Evolutionary conservation across 257 asterid genomes (phyloP), one percentile per base, ranked within the genome.

Genomic region (Coffea eugenioides): DNA sequence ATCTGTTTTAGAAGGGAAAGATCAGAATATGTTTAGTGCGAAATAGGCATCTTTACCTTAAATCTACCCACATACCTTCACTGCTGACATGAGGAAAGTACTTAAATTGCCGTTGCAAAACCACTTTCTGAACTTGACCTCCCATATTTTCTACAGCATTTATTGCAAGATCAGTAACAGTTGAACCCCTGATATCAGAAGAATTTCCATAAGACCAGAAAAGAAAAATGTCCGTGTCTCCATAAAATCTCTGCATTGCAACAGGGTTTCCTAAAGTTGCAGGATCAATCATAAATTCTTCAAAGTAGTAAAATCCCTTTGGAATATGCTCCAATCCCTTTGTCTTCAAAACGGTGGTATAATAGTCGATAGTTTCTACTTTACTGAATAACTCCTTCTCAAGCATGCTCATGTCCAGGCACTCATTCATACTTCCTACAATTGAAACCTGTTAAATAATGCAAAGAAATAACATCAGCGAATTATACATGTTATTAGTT

Each of bases 201-300:
- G 94, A 85, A 88, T 92, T 84, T 1, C 97, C 97, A 36, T 92
- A 92, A 41, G 96, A 89, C 97, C 97, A 92, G 87, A 92, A 92
- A 31, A 92, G 80, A 85, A 91, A 92, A 69, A 92, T 62, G 57
- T 85, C 66, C 0, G 96, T 88, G 27, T 91, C 90, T 0, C 89
- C 81, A 81, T 91, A 91, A 68, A 89, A 92, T 71, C 85, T 89
- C 83, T 92, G 96, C 92, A 89, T 88, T 23, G 96, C 94, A 39
- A 92, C 97, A 0, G 97, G 96, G 73, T 89, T 91, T 46, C 97
- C 97, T 77, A 89, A 81, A 5, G 93, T 85, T 49, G 82, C 73
- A 43, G 94, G 96, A 88, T 91, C 90, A 51, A 84, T 87, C 90
- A 89, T 89, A 84, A 92, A 91, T 61, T 92, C 97, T 46, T 84